Conservation (phyloP, 331 rosid genomes). For the Phaseolus coccineus region DNA sequence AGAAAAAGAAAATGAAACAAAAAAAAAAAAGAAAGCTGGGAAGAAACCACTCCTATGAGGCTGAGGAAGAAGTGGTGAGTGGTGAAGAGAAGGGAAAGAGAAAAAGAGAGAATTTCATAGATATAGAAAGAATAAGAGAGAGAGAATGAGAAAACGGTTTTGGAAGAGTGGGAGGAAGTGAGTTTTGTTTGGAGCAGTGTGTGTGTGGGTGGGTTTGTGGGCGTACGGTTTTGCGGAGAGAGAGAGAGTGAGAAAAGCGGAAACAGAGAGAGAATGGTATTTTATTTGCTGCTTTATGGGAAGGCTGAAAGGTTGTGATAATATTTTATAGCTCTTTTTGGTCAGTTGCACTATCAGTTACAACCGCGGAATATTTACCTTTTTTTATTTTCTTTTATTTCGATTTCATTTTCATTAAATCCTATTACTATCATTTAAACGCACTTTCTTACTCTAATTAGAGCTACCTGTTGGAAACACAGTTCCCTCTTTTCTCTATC, state of each 20-base stretch:
- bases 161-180: conserved; percentile 25
- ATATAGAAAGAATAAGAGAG: conserved; percentile 15
- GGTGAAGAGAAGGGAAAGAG: conserved; percentile 1
- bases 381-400: neutral
- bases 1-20: too few species aligned
- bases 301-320: conserved; percentile 38
- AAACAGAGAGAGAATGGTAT: neutral
- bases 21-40: too few species aligned
- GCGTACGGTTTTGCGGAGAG: conserved; percentile 43
- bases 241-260: too few species aligned
- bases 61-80: neutral
- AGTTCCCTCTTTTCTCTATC: too few species aligned
- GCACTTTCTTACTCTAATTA: too few species aligned
- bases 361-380: neutral
- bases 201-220: conserved; percentile 33
- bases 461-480: too few species aligned
- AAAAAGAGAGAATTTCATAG: too few species aligned
- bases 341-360: conserved; percentile 13
- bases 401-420: neutral
- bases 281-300: conserved; percentile 39
- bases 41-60: conserved; percentile 10
- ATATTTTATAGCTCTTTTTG: conserved; percentile 27
- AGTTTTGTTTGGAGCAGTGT: conserved; percentile 29
- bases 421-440: too few species aligned
- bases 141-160: conserved; percentile 30